Evolutionary conservation across 352 stramenopile species (phyloP), one percentile per base, ranked within the genome.

Genomic region (Globisporangium abappressorium): DNA sequence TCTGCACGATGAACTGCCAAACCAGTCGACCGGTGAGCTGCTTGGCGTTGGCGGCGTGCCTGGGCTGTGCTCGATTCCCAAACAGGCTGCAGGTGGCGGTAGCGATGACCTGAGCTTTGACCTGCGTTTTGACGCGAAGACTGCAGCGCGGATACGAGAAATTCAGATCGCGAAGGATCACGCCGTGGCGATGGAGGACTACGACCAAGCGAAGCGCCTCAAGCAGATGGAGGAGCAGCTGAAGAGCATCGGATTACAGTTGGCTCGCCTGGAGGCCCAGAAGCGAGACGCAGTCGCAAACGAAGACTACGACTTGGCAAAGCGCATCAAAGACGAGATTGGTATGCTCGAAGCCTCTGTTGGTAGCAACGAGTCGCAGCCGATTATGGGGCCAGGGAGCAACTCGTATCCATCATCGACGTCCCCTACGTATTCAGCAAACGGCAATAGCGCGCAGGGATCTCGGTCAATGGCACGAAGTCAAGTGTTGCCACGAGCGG

Each of bases 271-370:
- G 0, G 90, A 98, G 54, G 72, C 81, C 4, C 86, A 92, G 53
- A 98, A 98, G 69, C 78, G 78, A 64, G 81, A 96, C 43, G 93
- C 93, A 0, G 93, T 98, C 20, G 78, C 84, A 2, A 92, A 87
- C 28, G 94, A 98, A 72, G 93, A 98, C 68, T 98, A 98, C 61
- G 93, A 98, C 62, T 62, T 85, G 20, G 94, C 94, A 26, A 97
- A 97, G 73, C 78, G 80, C 20, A 85, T 98, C 43, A 98, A 98
- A 68, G 77, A 92, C 49, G 88, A 97, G 62, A 96, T 98, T 47
- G 70, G 60, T 1, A 72, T 81, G 65, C 69, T 97, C 2, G 85
- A 96, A 56, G 84, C 66, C 1, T 83, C 81, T 0, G 79, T 90
- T 0, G 74, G 68, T 5, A 90, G 79, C 62, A 89, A 90, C 57